Base-by-base conservation (phyloP, 352 stramenopile species). In the Lagenidium sp. region DNA sequence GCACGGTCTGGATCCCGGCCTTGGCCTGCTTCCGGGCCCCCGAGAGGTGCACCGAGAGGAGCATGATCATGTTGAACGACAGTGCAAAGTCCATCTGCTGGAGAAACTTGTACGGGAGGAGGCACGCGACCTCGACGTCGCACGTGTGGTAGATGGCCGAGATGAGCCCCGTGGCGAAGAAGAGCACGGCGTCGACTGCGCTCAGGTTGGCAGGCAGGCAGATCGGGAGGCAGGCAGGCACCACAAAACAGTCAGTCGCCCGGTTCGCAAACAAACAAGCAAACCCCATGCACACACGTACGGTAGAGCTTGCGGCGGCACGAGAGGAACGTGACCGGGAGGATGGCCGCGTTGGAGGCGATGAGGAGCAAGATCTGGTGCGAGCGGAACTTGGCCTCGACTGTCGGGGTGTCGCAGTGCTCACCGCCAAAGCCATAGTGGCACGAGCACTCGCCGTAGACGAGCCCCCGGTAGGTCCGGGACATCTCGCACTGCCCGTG, bases 71-170 rank as follows among this genome's bases (percentile, higher is more conserved):
- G 47, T 71, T 71, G 42, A 71, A 71, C 36, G 61, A 57, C 7
- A 71, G 57, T 15, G 61, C 55, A 47, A 71, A 71, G 41, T 71
- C 61, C 61, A 71, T 65, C 21, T 57, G 24, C 45, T 65, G 57
- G 6, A 68, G 44, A 34, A 65, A 68, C 4, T 44, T 36, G 39
- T 68, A 71, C 16, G 55, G 46, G n/a, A 68, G 63, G 0, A 68
- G 10, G 21, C 61, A 71, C 19, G 36, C 30, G n/a, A 67, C 16
- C 23, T 71, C 50, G 12, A 67, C 39, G 38, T 71, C 61, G 34
- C 61, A 71, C 24, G 57, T 53, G 36, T 71, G 61, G 47, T 71
- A 71, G 11, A 71, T 21, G 2, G 43, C 61, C 8, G 61, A 71
- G 5, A 60, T 52, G 35, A 71, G 47, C 4, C 57, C 61, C 0